Evolutionary conservation across 2,329 filamentous ascomycete genomes (phyloP).

Genomic region (Hypoxylon sp.): DNA sequence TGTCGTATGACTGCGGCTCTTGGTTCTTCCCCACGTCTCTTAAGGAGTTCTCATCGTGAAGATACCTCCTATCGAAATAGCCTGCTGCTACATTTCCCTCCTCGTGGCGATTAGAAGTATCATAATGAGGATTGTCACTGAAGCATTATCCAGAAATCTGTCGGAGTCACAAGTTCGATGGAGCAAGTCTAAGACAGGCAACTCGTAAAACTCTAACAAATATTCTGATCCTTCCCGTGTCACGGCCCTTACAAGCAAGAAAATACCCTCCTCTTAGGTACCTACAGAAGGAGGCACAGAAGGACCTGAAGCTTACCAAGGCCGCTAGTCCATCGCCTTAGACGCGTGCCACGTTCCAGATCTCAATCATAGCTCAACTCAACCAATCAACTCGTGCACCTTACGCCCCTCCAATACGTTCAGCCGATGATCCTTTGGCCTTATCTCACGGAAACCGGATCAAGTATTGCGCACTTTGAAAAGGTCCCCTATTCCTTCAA

Average conservation of each 20-base stretch:
- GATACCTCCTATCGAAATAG: neutral
- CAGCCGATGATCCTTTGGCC: slow-evolving; percentile 10
- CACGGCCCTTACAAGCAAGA: neutral
- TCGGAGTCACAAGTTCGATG: neutral
- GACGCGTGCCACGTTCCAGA: slow-evolving; percentile 9
- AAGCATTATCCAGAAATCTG: neutral
- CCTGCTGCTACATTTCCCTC: neutral
- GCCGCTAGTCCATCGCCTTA: neutral
- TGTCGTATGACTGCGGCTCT: slow-evolving; percentile 14
- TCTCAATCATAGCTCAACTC: slow-evolving; percentile 7
- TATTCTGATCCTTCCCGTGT: slow-evolving; percentile 10
- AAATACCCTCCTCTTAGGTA: neutral
- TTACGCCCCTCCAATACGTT: slow-evolving; percentile 9
- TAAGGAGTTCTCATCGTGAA: neutral
- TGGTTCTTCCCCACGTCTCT: neutral
- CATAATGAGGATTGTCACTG: neutral
- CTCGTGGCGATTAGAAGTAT: neutral
- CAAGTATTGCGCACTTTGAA: neutral
- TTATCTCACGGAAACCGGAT: slow-evolving; percentile 9
- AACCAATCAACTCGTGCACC: neutral
- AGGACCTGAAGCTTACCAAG: slow-evolving; percentile 2
- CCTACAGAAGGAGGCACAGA: neutral
- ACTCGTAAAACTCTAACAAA: neutral
- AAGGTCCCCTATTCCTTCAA: slow-evolving; percentile 21
- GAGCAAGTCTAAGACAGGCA: neutral